A percentile compares a stretch with the other conserved stretches of the same genome.
These are phyloP conservation scores for Candida glucosophila DNA, from an alignment of 1,139 yeast species.

Conservation along the genomic window DNA sequence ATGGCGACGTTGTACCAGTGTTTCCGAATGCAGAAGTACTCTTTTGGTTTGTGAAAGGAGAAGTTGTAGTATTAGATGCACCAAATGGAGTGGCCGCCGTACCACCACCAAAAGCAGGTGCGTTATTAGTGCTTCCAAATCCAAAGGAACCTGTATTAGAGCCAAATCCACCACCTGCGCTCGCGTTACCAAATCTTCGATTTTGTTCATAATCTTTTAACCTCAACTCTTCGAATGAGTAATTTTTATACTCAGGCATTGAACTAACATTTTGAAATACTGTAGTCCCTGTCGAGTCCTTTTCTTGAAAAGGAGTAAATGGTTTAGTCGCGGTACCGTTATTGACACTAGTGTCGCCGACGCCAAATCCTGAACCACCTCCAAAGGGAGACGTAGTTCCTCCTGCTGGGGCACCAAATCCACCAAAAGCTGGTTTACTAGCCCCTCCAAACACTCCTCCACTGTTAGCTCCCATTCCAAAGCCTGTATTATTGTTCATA, in stretches of 20 bases:
- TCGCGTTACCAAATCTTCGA: constrained; percentile 49
- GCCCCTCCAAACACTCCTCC: constrained; percentile 18
- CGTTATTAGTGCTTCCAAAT: constrained; percentile 12
- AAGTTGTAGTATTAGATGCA: constrained; percentile 8
- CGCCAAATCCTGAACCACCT: constrained; percentile 13
- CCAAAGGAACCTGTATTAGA: constrained; percentile 9
- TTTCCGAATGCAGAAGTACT: constrained; percentile 14
- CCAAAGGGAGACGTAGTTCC: constrained; percentile 14
- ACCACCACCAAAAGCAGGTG: constrained; percentile 14
- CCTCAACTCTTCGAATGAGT: constrained; percentile 82
- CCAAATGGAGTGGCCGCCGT: too few relatives aligned
- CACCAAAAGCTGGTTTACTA: constrained; percentile 12
- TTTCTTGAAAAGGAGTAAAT: constrained; percentile 57
- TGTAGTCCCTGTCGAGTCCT: constrained; percentile 58
- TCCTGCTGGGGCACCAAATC: constrained; percentile 11
- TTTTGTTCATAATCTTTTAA: constrained; percentile 78
- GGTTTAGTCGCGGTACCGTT: constrained; percentile 74
- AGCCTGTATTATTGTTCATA: constrained; percentile 11
- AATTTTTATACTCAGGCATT: constrained; percentile 85
- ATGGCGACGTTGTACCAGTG: constrained; percentile 9
- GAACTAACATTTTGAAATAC: constrained; percentile 68
- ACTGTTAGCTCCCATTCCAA: constrained; percentile 17
- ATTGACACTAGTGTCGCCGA: constrained; percentile 27
- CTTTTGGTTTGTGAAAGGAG: constrained; percentile 17
- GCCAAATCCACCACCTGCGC: constrained; percentile 16